Conservation (phyloP, 1,284 basidiomycete genomes). For the Pascua sp. region DNA sequence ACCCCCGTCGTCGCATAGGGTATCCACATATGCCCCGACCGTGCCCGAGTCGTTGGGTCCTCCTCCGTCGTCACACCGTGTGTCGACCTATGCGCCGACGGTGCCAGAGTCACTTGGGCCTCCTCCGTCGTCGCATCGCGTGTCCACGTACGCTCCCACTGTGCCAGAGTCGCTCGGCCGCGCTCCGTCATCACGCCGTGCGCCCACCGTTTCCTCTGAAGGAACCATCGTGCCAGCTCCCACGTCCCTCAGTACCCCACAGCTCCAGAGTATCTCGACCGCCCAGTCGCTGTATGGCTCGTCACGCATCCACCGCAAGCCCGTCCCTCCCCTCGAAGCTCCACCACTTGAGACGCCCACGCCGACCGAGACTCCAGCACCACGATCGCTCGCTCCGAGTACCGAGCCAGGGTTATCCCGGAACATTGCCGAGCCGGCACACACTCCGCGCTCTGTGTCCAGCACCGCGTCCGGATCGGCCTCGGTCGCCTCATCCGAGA, state of each 20-base stretch:
- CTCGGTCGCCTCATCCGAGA: not conserved
- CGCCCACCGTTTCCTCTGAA: not conserved
- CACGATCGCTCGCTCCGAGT: too few species aligned
- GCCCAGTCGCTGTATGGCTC: constrained; percentile 23
- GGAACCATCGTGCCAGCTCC: too few species aligned
- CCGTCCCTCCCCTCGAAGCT: constrained; percentile 17
- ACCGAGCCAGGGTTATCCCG: too few species aligned
- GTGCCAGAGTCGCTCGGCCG: constrained; percentile 4
- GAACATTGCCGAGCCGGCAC: too few species aligned
- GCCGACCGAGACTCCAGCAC: too few species aligned
- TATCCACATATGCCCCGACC: not conserved
- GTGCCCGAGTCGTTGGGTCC: constrained; percentile 3
- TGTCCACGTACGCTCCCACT: not conserved
- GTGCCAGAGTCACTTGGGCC: constrained; percentile 3
- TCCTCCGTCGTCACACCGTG: not conserved
- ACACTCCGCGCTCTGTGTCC: too few species aligned
- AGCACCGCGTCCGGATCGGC: too few species aligned
- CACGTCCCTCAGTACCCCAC: not conserved
- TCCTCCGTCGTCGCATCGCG: not conserved
- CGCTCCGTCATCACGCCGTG: not conserved
- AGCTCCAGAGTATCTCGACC: constrained; percentile 26
- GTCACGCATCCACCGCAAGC: constrained; percentile 21
- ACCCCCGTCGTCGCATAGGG: not conserved
- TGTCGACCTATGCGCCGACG: not conserved
- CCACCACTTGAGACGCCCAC: too few species aligned